phyloP scores from a whole-genome alignment of 2,329 filamentous ascomycete genomes.

The Pseudocercospora vitis region DNA sequence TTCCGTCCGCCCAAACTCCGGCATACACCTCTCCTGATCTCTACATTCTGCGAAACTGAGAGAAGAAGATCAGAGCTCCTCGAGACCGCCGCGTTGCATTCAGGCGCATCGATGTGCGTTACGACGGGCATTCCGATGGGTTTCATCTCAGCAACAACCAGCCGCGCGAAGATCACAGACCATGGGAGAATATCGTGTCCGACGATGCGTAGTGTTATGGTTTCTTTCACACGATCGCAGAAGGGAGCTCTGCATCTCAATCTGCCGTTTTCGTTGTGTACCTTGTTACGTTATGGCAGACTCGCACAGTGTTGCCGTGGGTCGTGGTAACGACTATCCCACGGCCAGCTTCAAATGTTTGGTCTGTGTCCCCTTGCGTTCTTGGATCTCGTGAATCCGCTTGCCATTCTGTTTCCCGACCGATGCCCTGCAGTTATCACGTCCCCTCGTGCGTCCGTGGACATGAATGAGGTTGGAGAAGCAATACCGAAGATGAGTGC shows the following conservation, averaged over 20 bases:
- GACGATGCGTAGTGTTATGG: background rate
- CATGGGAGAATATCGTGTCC: background rate
- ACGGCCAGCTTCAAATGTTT: too few relatives aligned
- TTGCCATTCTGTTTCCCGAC: too few relatives aligned
- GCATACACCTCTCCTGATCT: slow-evolving; percentile 2
- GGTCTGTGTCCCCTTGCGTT: too few relatives aligned
- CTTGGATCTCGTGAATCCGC: too few relatives aligned
- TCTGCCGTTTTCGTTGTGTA: background rate
- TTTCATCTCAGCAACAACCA: background rate
- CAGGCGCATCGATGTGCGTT: background rate
- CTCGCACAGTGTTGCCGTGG: too few relatives aligned
- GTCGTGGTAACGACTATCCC: too few relatives aligned
- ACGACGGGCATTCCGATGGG: background rate
- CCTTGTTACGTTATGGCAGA: background rate
- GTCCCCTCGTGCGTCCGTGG: too few relatives aligned
- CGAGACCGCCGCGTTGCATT: background rate
- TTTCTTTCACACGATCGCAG: background rate
- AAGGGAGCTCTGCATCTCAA: background rate
- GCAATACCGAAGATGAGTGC: too few relatives aligned
- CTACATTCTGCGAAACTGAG: background rate
- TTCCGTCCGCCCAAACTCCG: background rate
- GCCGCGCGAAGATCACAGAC: background rate
- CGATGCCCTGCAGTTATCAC: too few relatives aligned
- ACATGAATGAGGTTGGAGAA: too few relatives aligned
- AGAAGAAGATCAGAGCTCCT: background rate